These are phyloP conservation scores for Lindgomyces ingoldianus DNA, from an alignment of 495 filamentous ascomycete genomes.

Conservation along the genomic window DNA sequence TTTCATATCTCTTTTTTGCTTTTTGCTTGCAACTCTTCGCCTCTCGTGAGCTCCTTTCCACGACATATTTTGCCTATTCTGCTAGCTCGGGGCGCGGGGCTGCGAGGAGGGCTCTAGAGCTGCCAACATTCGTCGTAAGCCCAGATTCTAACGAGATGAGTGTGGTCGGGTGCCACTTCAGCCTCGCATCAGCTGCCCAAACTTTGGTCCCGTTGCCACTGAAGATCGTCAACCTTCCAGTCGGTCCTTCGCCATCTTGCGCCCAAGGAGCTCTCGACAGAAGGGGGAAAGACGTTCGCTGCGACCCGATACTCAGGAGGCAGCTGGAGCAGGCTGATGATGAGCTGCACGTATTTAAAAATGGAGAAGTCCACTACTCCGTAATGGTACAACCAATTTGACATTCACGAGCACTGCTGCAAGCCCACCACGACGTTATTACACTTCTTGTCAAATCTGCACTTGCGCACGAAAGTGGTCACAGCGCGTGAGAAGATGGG, in stretches of 20 bases:
- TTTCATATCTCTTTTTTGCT: neutral
- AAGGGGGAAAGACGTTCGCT: neutral
- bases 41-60: no score
- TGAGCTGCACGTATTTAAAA: neutral
- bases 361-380: no score
- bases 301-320: neutral
- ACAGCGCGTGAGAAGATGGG: constrained; percentile 1
- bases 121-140: neutral
- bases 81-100: no score
- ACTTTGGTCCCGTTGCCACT: neutral
- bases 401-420: neutral
- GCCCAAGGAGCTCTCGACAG: neutral
- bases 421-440: neutral
- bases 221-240: constrained; percentile 2
- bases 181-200: constrained; percentile 24
- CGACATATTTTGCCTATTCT: constrained; percentile 16
- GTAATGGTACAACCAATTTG: neutral
- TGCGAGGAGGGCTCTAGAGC: neutral
- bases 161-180: constrained; percentile 1
- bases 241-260: neutral
- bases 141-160: neutral
- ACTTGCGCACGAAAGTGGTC: constrained; percentile 13
- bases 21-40: neutral
- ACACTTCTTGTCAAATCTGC: neutral
- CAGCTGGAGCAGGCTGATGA: neutral